Base-by-base conservation (phyloP, 805 yeast genomes). In the Hanseniaspora guilliermondii region DNA sequence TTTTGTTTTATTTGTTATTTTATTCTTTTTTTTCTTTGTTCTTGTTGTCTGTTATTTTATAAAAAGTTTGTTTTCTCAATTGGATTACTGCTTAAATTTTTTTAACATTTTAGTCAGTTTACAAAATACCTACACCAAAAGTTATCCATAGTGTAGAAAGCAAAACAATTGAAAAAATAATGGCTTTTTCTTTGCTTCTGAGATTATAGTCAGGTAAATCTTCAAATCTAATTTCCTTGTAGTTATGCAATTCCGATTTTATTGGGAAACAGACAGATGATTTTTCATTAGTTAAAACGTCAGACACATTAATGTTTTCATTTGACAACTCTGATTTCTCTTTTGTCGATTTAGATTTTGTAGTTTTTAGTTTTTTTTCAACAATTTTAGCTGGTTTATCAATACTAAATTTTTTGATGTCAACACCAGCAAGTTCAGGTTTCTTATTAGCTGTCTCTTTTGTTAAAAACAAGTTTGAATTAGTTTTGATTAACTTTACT, bases 1-100 rank as follows among this genome's bases (percentile, higher is more conserved):
- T 47, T 6, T 57, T 42, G 16, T 57, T 44, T 17, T 55, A 56
- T 4, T 57, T 49, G 35, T 52, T 54, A 2, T 56, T 37, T 58
- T 60, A 14, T 49, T 56, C 17, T 47, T 24, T 38, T 33, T 55
- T 25, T 33, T 58, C 62, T 8, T 25, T 42, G 11, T 53, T 45
- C 35, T 30, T 30, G 2, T 30, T 14, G 9, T 7, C 4, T 25
- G 30, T 25, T 11, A 11, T 30, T 55, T 49, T 16, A 58, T 40
- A 48, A 22, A 24, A 35, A 35, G 11, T 14, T 17, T 38, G 38
- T 35, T 30, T 11, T 30, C 33, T 30, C 12, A 12, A 11, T 11
- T 30, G 9, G 33, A 30, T 30, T 30, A 30, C 33, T 30, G 2
- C 14, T 4, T n/a, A n/a, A 4, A 30, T 30, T 3, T 30, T 30